A percentile compares a stretch with the other conserved stretches of the same genome.
phyloP scores from a whole-genome alignment of 352 stramenopile species.

The Elongisporangium undulatum region DNA sequence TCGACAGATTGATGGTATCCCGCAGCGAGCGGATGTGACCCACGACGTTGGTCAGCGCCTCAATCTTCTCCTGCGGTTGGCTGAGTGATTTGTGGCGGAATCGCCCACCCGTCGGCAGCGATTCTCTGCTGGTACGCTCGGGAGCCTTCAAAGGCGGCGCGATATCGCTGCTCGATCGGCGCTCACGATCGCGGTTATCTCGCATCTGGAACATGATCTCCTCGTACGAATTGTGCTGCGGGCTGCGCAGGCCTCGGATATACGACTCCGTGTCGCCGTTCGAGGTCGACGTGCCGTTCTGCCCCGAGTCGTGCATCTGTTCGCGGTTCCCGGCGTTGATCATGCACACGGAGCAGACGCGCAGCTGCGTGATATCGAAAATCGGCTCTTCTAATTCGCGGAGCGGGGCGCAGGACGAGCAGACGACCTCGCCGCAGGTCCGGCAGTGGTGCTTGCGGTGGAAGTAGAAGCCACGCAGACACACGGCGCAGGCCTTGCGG shows the following conservation, averaged over 20 bases:
- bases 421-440: constrained; percentile 70
- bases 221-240: constrained; percentile 54
- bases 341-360: constrained; percentile 63
- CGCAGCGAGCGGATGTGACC: constrained; percentile 59
- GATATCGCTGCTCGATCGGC: constrained; percentile 30
- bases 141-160: constrained; percentile 7
- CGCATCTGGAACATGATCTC: constrained; percentile 59
- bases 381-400: constrained; percentile 64
- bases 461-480: constrained; percentile 68
- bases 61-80: constrained; percentile 40
- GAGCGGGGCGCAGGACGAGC: constrained; percentile 52
- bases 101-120: constrained; percentile 3
- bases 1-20: constrained; percentile 63
- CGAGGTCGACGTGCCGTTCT: constrained; percentile 40
- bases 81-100: background rate
- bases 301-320: constrained; percentile 12
- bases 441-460: constrained; percentile 70
- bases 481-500: constrained; percentile 68
- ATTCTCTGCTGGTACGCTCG: constrained; percentile 10
- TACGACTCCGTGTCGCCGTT: constrained; percentile 56
- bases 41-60: constrained; percentile 52
- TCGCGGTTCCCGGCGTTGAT: constrained; percentile 19
- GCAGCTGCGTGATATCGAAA: constrained; percentile 59
- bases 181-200: constrained; percentile 39
- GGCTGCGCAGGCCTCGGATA: constrained; percentile 32